Base-by-base conservation (phyloP, 1,284 basidiomycete species). In the Cutaneotrichosporon cutaneum region DNA sequence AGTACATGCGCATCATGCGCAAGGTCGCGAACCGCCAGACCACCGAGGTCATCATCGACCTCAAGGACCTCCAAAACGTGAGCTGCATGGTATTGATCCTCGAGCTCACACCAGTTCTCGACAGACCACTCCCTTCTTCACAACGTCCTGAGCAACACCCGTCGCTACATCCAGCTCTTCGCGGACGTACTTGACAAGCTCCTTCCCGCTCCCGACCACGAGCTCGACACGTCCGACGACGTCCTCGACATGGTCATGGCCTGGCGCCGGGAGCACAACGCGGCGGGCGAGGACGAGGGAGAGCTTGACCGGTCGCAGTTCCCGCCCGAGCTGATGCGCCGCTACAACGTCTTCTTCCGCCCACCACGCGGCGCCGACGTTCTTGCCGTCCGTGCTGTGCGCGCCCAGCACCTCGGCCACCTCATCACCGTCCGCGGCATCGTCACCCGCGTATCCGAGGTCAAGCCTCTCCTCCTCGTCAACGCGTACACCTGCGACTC, bases 401-500 rank as follows among this genome's bases (percentile, higher is more conserved):
- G 88, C 64, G 92, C 94, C 24, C 76, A 82, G 16, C 88, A 94
- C 70, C 84, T 99, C 24, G 96, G 96, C 56, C 88, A 87, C 70
- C 84, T 99, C 64, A 94, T 99, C 77, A 97, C 93, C 22, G 90
- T 96, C 64, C 90, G 95, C 50, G 96, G 95, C 54, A 98, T 99
- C 71, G 94, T 99, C 56, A 99, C 94, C 21, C 92, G 96, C 60
- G 94, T 99, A 3, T 96, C 93, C 9, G 96, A 99, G 83, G 96
- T 99, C 76, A 99, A 99, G 76, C 96, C 96, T 10, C 87, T 97
- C 35, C 85, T 99, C 14, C 88, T 92, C 69, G 94, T 99, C 75
- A 97, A 97, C 79, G 96, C 95, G 32, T 99, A 98, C 79, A 96
- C 96, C 0, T 99, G 96, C 82, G 96, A 99, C 77, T 88, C 92